A percentile compares a stretch with the other conserved stretches of the same genome.
Conservation (phyloP, 2,329 filamentous ascomycete species). For the Verticillium tricorpus region DNA sequence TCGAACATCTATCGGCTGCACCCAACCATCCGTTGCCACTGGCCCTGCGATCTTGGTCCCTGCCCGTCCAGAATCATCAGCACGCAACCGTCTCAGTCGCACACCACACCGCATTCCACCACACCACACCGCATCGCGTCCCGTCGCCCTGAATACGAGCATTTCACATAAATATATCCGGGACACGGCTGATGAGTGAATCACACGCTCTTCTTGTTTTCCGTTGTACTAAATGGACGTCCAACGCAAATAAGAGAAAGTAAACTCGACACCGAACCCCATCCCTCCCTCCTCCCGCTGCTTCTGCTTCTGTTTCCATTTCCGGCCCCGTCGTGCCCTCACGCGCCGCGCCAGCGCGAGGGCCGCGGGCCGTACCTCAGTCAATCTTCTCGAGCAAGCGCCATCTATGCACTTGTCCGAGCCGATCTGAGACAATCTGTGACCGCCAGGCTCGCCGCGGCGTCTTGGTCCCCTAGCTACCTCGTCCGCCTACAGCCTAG, state of each 20-base stretch:
- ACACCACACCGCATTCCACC: not conserved
- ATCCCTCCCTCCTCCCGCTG: not conserved
- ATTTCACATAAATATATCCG: not conserved
- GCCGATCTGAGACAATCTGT: conserved; percentile 3
- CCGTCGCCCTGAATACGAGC: too few species aligned
- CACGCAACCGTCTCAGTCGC: not conserved
- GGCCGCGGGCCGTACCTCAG: not conserved
- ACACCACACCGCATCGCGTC: not conserved
- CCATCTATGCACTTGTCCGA: not conserved
- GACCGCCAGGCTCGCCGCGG: conserved; percentile 4
- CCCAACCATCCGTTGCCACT: not conserved
- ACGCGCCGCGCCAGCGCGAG: not conserved
- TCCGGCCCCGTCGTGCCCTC: not conserved
- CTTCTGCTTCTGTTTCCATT: not conserved
- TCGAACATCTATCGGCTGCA: not conserved
- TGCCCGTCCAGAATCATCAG: not conserved
- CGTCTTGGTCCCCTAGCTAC: not conserved
- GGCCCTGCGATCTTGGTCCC: not conserved
- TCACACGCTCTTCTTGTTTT: conserved; percentile 1
- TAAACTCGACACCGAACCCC: not conserved
- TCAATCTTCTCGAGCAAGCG: not conserved
- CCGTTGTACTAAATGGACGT: conserved; percentile 5
- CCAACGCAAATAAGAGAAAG: conserved; percentile 3
- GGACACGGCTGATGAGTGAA: not conserved
- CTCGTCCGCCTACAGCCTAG: not conserved